Percentiles rank a stretch among this genome's conserved stretches.
These are phyloP conservation scores for Trichoderma guizhouense DNA, from an alignment of 2,329 filamentous ascomycete species.

Conservation along the genomic window DNA sequence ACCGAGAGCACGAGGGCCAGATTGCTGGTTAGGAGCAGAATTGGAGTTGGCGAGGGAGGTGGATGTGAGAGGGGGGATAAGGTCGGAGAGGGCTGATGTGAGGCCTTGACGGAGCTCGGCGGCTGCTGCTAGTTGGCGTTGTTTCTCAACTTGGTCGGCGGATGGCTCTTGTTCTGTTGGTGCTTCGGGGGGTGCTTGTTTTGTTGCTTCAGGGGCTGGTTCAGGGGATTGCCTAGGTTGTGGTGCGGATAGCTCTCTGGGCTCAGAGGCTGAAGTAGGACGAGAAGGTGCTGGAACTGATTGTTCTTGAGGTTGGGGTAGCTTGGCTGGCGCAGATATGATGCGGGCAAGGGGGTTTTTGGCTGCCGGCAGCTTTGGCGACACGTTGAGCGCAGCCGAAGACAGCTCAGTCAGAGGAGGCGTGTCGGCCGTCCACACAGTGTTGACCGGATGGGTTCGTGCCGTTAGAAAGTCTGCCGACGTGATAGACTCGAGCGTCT, in stretches of 20 bases:
- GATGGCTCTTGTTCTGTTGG: conserved; percentile 15
- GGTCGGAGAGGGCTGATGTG: conserved; percentile 40
- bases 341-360: conserved; percentile 28
- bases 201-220: neutral
- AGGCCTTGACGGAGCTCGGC: conserved; percentile 35
- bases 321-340: conserved; percentile 40
- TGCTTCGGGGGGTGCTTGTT: neutral
- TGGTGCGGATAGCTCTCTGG: neutral
- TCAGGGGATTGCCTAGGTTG: neutral
- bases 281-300: neutral
- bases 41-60: conserved; percentile 3
- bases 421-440: conserved; percentile 24
- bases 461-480: conserved; percentile 43
- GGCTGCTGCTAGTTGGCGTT: conserved; percentile 28
- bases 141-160: conserved; percentile 22
- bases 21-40: neutral
- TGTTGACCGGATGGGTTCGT: conserved; percentile 35
- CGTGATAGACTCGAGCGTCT: conserved; percentile 26
- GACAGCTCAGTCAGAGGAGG: conserved; percentile 42
- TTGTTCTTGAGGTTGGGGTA: conserved; percentile 14
- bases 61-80: conserved; percentile 35
- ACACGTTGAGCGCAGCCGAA: conserved; percentile 41
- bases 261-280: conserved; percentile 8
- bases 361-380: conserved; percentile 30
- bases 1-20: conserved; percentile 28